Percentiles rank a stretch among this genome's conserved stretches.
phyloP scores from a whole-genome alignment of 83 land plant genomes.

The Picea engelmannii region DNA sequence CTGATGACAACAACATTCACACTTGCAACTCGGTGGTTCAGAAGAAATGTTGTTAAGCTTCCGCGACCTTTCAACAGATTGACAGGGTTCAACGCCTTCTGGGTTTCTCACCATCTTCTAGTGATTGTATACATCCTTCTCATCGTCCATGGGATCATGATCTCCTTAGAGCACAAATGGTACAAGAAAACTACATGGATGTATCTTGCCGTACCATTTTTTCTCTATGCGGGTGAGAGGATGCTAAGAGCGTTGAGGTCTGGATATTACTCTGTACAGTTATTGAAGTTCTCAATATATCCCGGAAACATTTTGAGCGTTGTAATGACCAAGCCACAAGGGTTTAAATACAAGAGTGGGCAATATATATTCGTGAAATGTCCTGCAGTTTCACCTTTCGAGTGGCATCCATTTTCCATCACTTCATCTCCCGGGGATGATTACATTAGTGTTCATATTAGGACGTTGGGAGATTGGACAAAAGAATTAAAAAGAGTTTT shows the following conservation, averaged over 20 bases:
- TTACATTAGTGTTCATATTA: constrained; percentile 83
- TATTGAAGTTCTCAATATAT: constrained; percentile 67
- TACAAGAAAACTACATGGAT: constrained; percentile 87
- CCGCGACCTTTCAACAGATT: constrained; percentile 88
- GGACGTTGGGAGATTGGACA: constrained; percentile 95
- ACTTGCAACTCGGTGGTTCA: constrained; percentile 83
- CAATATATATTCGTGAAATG: constrained; percentile 94
- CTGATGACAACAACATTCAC: constrained; percentile 73
- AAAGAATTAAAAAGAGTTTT: constrained; percentile 72
- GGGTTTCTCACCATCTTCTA: constrained; percentile 95
- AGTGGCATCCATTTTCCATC: constrained; percentile 98
- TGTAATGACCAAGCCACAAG: constrained; percentile 87
- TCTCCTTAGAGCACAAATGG: constrained; percentile 75
- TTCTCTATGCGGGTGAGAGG: constrained; percentile 78
- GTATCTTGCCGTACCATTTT: constrained; percentile 81
- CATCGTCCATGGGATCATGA: constrained; percentile 65
- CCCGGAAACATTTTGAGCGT: constrained; percentile 91
- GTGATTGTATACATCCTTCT: constrained; percentile 79
- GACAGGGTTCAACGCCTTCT: constrained; percentile 95
- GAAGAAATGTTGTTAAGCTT: constrained; percentile 76
- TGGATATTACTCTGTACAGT: constrained; percentile 60
- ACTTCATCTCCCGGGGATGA: constrained; percentile 95
- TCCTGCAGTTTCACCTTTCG: constrained; percentile 89
- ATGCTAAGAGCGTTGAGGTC: constrained; percentile 69
- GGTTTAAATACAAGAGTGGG: constrained; percentile 91